A percentile compares a stretch with the other conserved stretches of the same genome.
phyloP scores from a whole-genome alignment of 2,329 filamentous ascomycete species.

The Lasiodiplodia sp. region DNA sequence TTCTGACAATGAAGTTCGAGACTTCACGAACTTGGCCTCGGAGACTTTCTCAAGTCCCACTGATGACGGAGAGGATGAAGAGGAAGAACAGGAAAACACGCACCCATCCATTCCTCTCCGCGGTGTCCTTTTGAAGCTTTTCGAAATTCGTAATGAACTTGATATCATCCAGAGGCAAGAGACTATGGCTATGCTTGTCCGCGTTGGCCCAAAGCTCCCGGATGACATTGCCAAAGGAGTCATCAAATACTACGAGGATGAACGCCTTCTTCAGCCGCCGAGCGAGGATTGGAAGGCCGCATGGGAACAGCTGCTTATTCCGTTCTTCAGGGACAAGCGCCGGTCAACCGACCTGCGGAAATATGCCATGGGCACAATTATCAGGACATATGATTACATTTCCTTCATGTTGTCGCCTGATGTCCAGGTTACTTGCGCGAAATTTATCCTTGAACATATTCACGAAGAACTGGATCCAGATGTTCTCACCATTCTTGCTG shows the following conservation, averaged over 20 bases:
- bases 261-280: conserved; percentile 75
- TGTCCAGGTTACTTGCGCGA: conserved; percentile 65
- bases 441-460: conserved; percentile 67
- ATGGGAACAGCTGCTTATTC: conserved; percentile 62
- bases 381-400: conserved; percentile 57
- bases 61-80: conserved; percentile 25
- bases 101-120: conserved; percentile 26
- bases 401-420: conserved; percentile 65
- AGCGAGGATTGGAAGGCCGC: conserved; percentile 73
- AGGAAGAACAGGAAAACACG: conserved; percentile 28
- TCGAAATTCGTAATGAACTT: conserved; percentile 40
- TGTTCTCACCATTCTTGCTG: conserved; percentile 70
- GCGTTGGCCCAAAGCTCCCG: conserved; percentile 67
- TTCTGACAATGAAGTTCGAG: conserved; percentile 23
- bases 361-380: conserved; percentile 66
- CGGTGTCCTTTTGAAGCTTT: conserved; percentile 39
- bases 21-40: conserved; percentile 33
- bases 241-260: conserved; percentile 72
- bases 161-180: conserved; percentile 70
- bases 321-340: conserved; percentile 26
- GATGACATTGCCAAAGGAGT: conserved; percentile 70
- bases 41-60: conserved; percentile 34
- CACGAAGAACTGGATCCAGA: conserved; percentile 68
- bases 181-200: conserved; percentile 71
- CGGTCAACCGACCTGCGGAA: conserved; percentile 63